Evolutionary conservation across 441 rosid genomes (phyloP).

Genomic region (Breynia disticha): DNA sequence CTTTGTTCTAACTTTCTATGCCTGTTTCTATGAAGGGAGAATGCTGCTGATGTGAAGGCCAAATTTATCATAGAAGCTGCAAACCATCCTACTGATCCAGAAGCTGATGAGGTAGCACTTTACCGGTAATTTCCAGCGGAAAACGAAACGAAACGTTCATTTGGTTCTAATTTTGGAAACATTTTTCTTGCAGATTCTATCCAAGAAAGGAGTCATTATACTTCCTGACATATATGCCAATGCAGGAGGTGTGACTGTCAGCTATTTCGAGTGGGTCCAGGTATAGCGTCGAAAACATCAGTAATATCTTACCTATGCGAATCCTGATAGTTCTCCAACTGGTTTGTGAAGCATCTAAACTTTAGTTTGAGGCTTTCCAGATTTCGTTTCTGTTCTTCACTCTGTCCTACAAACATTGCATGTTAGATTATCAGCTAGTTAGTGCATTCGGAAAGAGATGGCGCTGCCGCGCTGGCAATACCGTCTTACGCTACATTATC

Average conservation of each 20-base stretch:
- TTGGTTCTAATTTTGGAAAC: no score
- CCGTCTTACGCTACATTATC: no score
- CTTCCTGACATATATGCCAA: slow-evolving; percentile 94
- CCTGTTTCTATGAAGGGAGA: slow-evolving; percentile 45
- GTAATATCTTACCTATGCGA: not conserved
- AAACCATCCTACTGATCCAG: slow-evolving; percentile 94
- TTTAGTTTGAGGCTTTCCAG: no score
- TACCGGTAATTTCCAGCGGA: not conserved
- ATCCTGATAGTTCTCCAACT: not conserved
- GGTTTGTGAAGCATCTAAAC: no score
- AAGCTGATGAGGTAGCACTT: slow-evolving; percentile 75
- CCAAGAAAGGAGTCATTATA: slow-evolving; percentile 76
- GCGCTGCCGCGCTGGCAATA: no score
- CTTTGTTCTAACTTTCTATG: not conserved
- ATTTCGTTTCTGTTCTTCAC: no score
- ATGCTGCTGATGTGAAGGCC: slow-evolving; percentile 84
- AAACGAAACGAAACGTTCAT: no score
- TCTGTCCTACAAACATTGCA: no score
- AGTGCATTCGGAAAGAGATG: no score
- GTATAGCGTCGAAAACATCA: slow-evolving; percentile 22
- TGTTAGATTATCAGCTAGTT: no score
- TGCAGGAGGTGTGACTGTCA: slow-evolving; percentile 91
- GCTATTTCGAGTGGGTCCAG: slow-evolving; percentile 98
- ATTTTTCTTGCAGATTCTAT: slow-evolving; percentile 52
- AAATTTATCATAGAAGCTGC: slow-evolving; percentile 95